Percentiles rank a stretch among this genome's conserved stretches.
Evolutionary conservation across 2,329 filamentous ascomycete genomes (phyloP).

Genomic region (Cytospora chrysosperma): DNA sequence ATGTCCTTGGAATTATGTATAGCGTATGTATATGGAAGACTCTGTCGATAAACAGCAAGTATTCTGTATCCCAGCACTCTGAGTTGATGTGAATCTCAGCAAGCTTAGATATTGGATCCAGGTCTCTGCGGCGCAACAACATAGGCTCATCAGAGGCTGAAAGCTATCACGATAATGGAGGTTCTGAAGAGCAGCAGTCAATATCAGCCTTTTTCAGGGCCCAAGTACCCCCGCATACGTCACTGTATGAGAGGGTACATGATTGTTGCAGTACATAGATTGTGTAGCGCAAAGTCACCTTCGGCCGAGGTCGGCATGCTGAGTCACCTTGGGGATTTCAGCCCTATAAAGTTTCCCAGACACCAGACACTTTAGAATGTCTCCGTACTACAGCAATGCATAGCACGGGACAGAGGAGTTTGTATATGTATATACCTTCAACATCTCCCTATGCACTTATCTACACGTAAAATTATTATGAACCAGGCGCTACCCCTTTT

Average conservation of each 20-base stretch:
- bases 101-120: background rate
- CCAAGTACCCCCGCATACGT: conserved; percentile 15
- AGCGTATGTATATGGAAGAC: background rate
- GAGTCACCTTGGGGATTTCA: background rate
- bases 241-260: conserved; percentile 12
- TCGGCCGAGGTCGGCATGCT: conserved; percentile 23
- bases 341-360: background rate
- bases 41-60: background rate
- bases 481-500: background rate
- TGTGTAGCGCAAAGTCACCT: conserved; percentile 4
- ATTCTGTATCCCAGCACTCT: background rate
- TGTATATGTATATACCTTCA: too few relatives aligned
- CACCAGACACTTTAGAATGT: background rate
- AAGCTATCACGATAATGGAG: background rate
- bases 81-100: background rate
- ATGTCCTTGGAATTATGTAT: background rate
- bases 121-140: background rate
- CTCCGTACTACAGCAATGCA: background rate
- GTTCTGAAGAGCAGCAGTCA: background rate
- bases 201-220: background rate
- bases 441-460: background rate
- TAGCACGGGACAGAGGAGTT: background rate
- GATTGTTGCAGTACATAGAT: background rate
- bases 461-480: background rate
- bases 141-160: background rate